Percentiles rank a stretch among this genome's conserved stretches.
phyloP scores from a whole-genome alignment of 169 alveolate genomes.

The Plasmodium yoelii region DNA sequence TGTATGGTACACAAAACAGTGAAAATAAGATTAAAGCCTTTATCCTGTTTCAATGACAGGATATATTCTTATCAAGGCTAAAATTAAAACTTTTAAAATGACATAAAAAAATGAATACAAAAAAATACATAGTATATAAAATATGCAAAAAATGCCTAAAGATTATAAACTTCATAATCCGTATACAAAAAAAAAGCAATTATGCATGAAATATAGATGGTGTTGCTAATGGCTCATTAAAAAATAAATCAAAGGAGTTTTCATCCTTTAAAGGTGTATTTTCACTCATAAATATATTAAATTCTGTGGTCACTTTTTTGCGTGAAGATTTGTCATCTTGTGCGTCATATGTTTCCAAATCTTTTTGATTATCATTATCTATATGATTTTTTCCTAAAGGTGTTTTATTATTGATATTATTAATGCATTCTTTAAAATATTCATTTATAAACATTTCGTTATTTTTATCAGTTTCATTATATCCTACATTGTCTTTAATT shows the following conservation, averaged over 20 bases:
- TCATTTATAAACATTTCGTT: constrained; percentile 25
- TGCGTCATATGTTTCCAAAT: background rate
- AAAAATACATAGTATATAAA: too few species aligned
- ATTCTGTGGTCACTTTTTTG: background rate
- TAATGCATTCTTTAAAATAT: constrained; percentile 22
- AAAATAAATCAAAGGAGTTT: constrained; percentile 55
- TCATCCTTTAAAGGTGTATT: constrained; percentile 54
- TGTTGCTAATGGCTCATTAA: constrained; percentile 56
- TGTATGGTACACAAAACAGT: too few species aligned
- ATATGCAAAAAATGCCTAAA: too few species aligned
- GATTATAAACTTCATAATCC: too few species aligned
- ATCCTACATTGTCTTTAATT: too few species aligned
- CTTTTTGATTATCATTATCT: constrained; percentile 2
- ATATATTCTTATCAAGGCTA: too few species aligned
- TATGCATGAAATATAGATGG: constrained; percentile 63
- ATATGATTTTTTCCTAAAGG: constrained; percentile 14
- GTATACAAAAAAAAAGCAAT: background rate
- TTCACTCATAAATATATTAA: constrained; percentile 11
- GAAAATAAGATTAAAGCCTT: too few species aligned
- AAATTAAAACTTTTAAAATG: too few species aligned
- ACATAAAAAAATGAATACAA: too few species aligned
- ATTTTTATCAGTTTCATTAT: constrained; percentile 1
- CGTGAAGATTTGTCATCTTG: background rate
- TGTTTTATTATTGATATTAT: background rate
- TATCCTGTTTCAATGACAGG: too few species aligned